Conservation (phyloP, 2,329 filamentous ascomycete genomes). For the Aspergillus amoenus region DNA sequence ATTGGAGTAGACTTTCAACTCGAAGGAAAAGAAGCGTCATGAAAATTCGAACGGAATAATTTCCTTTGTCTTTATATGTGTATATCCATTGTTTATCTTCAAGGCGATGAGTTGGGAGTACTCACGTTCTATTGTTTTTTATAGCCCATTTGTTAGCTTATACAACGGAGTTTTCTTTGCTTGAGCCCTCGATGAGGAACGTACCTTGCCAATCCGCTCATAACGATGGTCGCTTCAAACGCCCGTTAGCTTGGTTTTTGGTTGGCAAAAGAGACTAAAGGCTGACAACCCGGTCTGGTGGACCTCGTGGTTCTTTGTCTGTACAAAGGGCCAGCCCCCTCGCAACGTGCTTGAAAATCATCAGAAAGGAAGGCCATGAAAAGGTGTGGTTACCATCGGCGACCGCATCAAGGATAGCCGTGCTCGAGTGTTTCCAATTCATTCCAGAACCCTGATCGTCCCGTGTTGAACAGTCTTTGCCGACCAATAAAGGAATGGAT, state of each 20-base stretch:
- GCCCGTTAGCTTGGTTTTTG: background rate
- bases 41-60: constrained; percentile 29
- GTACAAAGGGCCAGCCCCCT: background rate
- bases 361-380: background rate
- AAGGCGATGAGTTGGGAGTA: constrained; percentile 39
- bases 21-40: constrained; percentile 30
- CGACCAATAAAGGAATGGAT: background rate
- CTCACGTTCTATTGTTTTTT: constrained; percentile 28
- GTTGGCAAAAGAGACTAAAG: background rate
- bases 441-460: background rate
- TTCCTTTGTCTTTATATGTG: constrained; percentile 37
- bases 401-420: background rate
- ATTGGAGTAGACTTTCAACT: constrained; percentile 7
- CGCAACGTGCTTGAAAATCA: background rate
- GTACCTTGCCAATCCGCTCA: background rate
- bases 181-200: constrained; percentile 8
- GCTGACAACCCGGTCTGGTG: background rate
- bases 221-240: background rate
- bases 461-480: background rate
- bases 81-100: constrained; percentile 41
- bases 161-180: constrained; percentile 30
- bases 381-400: background rate
- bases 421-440: background rate
- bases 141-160: constrained; percentile 27
- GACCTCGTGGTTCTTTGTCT: background rate